Base-by-base conservation (phyloP, 257 asterid species). In the Anisodus acutangulus region DNA sequence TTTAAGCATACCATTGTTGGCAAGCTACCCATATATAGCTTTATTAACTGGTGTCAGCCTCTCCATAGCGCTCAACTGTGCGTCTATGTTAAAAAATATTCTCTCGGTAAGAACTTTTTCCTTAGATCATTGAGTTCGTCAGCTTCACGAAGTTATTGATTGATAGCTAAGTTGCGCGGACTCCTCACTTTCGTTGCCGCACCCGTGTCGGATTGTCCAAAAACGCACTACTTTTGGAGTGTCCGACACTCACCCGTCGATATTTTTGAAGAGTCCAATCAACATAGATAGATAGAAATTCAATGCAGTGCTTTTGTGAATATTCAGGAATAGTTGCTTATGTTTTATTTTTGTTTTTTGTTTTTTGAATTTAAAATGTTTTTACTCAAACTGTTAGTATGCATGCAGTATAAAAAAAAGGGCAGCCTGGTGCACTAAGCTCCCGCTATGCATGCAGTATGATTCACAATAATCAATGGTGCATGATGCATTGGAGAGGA, bases 11-110 rank as follows among this genome's bases (percentile, higher is more conserved):
- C 97, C 95, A 60, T 88, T 94, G 57, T 82, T 94, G 88, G 87
- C 95, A 83, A 94, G 95, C 80, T 94, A 93, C 87, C 94, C 95
- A 84, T 93, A 86, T 87, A 93, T 93, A 84, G 95, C 95, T 47
- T 83, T 89, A 91, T 84, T 94, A 62, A 90, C 97, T 54, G 98
- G 98, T 79, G 76, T 93, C 85, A 58, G 92, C 8, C 91, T 91
- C 9, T 88, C 91, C 74, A 63, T 90, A 51, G 83, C 87, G 49
- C 83, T 94, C 15, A 88, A 90, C 81, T 89, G 90, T 37, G 98
- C 94, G 17, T 94, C 98, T 84, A 80, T 90, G 60, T 39, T 91
- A 86, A 93, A 90, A 87, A 92, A 92, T 79, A 93, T 94, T 81
- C 59, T 93, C 41, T 93, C 97, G 10, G 98, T 94, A 90, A 88